Base-by-base conservation (phyloP, 2,329 filamentous ascomycete species). In the Chaetoscypha palmicola region DNA sequence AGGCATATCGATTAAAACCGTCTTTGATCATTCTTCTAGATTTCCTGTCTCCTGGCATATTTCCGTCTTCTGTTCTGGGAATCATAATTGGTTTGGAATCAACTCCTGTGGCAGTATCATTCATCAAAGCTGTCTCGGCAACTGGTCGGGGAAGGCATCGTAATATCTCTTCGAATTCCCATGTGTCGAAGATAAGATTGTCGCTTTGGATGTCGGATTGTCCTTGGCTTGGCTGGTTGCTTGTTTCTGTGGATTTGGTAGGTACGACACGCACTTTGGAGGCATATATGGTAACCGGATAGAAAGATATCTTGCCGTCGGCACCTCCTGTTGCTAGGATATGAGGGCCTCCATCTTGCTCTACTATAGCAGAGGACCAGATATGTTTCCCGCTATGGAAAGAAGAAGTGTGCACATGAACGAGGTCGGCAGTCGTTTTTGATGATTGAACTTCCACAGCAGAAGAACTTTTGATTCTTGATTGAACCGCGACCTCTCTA, bases 351-450 rank as follows among this genome's bases (percentile, higher is more conserved):
- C 37, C 23, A 24, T 35, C 36, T 2, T 9, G 14, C 5, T 30
- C 12, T 17, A 35, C 30, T 16, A 88, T 62, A 10, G 76, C 77
- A 28, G 80, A 72, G 0, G 89, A 81, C 90, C 91, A 97, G 5
- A 97, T 80, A 59, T 96, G 89, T 64, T 96, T 98, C 5, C 92
- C 92, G 24, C 70, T 73, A 60, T 97, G 90, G 47, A 79, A 76
- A 2, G 75, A 70, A 38, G 78, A 74, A 5, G 73, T 77, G 2
- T 71, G 68, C 2, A 71, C 59, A 39, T 84, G 74, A 10, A 63
- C 63, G 33, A 88, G 61, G 4, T 53, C 63, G 0, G 45, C 45
- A 12, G 16, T 38, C 41, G 33, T 8, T 26, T 38, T 54, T 17
- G 32, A 17, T 22, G 33, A 9, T 10, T 22, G 17, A 20, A 9